Percentiles rank a stretch among this genome's conserved stretches.
These are phyloP conservation scores for Lathyrus tuberosus DNA, from an alignment of 306 rosid genomes.

Conservation along the genomic window DNA sequence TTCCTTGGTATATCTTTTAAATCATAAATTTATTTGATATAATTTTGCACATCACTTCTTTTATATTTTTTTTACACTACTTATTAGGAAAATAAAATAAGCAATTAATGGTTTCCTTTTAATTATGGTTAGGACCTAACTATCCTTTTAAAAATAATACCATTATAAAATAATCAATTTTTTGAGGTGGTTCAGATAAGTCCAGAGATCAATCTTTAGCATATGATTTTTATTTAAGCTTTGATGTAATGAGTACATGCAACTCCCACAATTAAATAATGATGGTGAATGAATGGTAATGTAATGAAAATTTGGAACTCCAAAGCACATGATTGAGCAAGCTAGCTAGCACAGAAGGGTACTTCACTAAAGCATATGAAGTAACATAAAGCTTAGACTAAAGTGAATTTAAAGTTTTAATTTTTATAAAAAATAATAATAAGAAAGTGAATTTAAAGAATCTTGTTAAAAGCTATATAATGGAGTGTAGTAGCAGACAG, in stretches of 20 bases:
- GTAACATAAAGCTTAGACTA: conserved; percentile 88
- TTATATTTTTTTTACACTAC: no score
- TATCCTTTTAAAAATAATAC: no score
- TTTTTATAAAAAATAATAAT: no score
- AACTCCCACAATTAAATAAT: conserved; percentile 23
- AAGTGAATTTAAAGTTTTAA: conserved; percentile 61
- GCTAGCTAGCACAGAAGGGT: conserved; percentile 32
- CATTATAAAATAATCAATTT: no score
- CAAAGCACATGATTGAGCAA: conserved; percentile 63
- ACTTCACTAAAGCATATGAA: conserved; percentile 62
- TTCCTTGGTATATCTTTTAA: no score
- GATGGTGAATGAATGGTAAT: conserved; percentile 34
- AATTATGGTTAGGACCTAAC: no score
- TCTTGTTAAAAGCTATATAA: conserved; percentile 83
- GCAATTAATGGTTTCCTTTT: no score
- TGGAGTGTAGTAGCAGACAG: conserved; percentile 97
- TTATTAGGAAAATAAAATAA: no score
- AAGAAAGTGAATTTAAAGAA: conserved; percentile 71
- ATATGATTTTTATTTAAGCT: conserved; percentile 25
- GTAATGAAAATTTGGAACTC: conserved; percentile 36
- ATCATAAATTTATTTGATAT: no score
- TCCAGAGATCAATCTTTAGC: background rate
- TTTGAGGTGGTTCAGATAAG: no score
- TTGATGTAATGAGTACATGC: conserved; percentile 34
- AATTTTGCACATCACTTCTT: no score